Base-by-base conservation (phyloP, 495 filamentous ascomycete genomes). In the Saxophila tyrrhenica region DNA sequence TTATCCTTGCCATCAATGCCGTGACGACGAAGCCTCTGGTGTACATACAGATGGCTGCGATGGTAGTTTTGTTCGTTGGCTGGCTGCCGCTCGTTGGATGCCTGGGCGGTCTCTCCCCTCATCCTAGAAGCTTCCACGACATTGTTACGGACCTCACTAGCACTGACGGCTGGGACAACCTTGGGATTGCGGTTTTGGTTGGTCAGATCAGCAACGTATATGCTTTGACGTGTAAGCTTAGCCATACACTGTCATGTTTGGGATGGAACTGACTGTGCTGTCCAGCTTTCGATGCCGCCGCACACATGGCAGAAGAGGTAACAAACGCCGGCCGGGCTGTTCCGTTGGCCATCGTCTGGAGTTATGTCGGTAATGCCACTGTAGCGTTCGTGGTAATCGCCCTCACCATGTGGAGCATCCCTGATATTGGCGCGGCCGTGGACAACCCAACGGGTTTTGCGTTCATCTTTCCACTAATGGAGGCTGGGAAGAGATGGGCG, bases 1-100 rank as follows among this genome's bases (percentile, higher is more conserved):
- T 71, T 1, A 68, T 69, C 19, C 62, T 76, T 9, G 58, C 76
- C 29, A 59, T 70, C 48, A 78, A 77, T 46, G 73, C 71, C 5
- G 53, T 61, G 19, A 52, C 64, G 1, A 68, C 70, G 3, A 65
- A 65, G 13, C 57, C 57, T 20, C 62, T 78, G 2, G 71, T 75
- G 0, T 67, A 67, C 32, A 64, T 75, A 29, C 70, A 77, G 53
- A 66, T 68, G 21, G 21, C 65, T 17, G 65, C 73, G 16, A 58
- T 77, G 9, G 62, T 72, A 3, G 48, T 76, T 22, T 73, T 76
- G 46, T 39, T 76, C 21, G 46, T 67, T 9, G 72, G 72, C 3
- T 76, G 54, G 25, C 39, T 54, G 17, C 21, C 42, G 7, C 16
- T 58, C 23, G 15, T 49, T 2, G 70, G 78, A 11, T 73, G 75